Evolutionary conservation across 176 grass and related monocot species (phyloP).

Genomic region (Cenchrus purpureus): DNA sequence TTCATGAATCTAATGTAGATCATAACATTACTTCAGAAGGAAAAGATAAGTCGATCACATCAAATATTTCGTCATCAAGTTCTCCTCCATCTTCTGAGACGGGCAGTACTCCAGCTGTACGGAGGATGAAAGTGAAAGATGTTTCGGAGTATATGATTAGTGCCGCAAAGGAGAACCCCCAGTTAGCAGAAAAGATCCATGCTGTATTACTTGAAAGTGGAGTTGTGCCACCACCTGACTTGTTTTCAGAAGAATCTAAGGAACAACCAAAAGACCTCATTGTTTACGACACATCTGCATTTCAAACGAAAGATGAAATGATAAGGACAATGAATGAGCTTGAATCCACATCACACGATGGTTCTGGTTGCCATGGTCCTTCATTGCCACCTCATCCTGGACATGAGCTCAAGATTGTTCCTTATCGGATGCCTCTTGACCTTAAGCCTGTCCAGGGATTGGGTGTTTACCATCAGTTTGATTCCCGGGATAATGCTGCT

Average conservation of each 20-base stretch:
- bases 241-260: conserved; percentile 85
- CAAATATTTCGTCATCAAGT: conserved; percentile 50
- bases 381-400: conserved; percentile 49
- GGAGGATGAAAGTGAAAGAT: conserved; percentile 91
- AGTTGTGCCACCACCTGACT: conserved; percentile 84
- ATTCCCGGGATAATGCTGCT: conserved; percentile 29
- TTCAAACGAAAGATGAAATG: conserved; percentile 69
- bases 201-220: conserved; percentile 97
- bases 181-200: conserved; percentile 95
- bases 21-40: conserved; percentile 26
- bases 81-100: conserved; percentile 51
- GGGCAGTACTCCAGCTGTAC: conserved; percentile 53
- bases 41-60: conserved; percentile 48
- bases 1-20: conserved; percentile 46
- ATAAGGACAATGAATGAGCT: conserved; percentile 59
- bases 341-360: conserved; percentile 42
- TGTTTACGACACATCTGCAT: conserved; percentile 58
- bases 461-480: conserved; percentile 36
- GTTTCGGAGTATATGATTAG: conserved; percentile 99
- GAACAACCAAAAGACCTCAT: conserved; percentile 69
- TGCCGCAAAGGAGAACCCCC: conserved; percentile 94
- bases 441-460: conserved; percentile 66
- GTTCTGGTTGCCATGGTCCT: conserved; percentile 49
- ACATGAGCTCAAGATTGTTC: conserved; percentile 49
- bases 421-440: conserved; percentile 45